phyloP scores from a whole-genome alignment of 2,329 filamentous ascomycete species.

The Alternaria rosae region DNA sequence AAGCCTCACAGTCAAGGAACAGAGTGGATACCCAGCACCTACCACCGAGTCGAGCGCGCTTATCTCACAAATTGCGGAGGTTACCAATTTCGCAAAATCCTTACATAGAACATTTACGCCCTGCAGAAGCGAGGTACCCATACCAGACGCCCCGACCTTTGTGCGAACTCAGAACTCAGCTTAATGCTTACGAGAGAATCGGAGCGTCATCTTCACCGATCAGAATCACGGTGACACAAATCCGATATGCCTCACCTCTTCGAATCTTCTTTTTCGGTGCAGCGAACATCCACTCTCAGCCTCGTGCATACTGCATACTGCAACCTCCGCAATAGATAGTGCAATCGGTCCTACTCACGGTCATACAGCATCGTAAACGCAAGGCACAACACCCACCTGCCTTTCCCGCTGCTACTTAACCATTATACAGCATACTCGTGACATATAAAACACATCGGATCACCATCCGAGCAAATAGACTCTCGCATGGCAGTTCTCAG shows the following conservation, averaged over 20 bases:
- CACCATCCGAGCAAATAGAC: slow-evolving; percentile 2
- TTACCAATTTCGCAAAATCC: slow-evolving; percentile 2
- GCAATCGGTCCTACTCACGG: slow-evolving; percentile 16
- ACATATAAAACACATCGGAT: slow-evolving; percentile 1
- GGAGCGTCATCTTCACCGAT: slow-evolving; percentile 22
- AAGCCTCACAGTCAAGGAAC: slow-evolving; percentile 12
- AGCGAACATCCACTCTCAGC: slow-evolving; percentile 6
- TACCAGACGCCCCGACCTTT: neutral
- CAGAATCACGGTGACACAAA: slow-evolving; percentile 22
- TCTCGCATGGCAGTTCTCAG: slow-evolving; percentile 1
- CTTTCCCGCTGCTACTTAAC: neutral
- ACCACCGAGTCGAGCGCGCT: slow-evolving; percentile 18
- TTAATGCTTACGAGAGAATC: slow-evolving; percentile 10
- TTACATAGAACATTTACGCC: slow-evolving; percentile 5
- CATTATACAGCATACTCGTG: slow-evolving; percentile 1
- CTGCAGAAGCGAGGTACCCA: slow-evolving; percentile 4
- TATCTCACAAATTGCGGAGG: slow-evolving; percentile 17
- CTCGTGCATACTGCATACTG: slow-evolving; percentile 17
- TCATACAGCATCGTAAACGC: slow-evolving; percentile 15
- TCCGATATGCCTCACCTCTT: slow-evolving; percentile 22
- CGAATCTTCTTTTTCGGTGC: neutral
- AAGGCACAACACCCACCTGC: slow-evolving; percentile 16
- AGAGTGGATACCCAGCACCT: slow-evolving; percentile 6
- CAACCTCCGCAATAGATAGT: slow-evolving; percentile 3
- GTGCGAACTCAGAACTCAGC: slow-evolving; percentile 8